Evolutionary conservation across 2,329 filamentous ascomycete genomes (phyloP).

Genomic region (Fusarium metavorans): DNA sequence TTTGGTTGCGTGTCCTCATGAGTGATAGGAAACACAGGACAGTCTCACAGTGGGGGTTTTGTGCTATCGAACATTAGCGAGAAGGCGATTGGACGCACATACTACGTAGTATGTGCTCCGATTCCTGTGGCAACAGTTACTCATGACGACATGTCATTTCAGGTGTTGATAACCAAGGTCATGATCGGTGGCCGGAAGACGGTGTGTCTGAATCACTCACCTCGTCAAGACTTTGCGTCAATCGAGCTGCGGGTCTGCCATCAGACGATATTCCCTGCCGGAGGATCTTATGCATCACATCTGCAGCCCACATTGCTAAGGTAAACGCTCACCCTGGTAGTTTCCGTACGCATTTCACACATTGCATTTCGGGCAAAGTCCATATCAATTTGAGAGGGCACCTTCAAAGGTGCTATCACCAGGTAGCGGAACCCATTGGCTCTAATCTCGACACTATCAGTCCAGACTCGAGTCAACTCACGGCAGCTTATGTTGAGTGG

Average conservation of each 20-base stretch:
- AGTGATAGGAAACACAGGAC: slow-evolving; percentile 38
- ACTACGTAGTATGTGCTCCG: slow-evolving; percentile 1
- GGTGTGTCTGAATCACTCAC: slow-evolving; percentile 30
- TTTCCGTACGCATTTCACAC: slow-evolving; percentile 33
- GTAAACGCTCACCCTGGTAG: slow-evolving; percentile 25
- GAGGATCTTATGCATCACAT: slow-evolving; percentile 20
- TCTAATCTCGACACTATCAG: neutral
- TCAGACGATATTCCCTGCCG: slow-evolving; percentile 28
- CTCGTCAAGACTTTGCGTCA: slow-evolving; percentile 3
- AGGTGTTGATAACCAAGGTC: neutral
- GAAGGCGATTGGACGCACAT: slow-evolving; percentile 24
- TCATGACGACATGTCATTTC: slow-evolving; percentile 27
- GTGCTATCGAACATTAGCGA: neutral
- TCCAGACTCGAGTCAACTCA: neutral
- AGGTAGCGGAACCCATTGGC: neutral
- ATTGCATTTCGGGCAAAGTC: slow-evolving; percentile 32
- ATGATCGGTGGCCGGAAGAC: slow-evolving; percentile 25
- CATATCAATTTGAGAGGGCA: slow-evolving; percentile 10
- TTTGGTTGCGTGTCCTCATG: slow-evolving; percentile 13
- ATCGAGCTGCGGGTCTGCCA: slow-evolving; percentile 22
- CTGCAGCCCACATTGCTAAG: slow-evolving; percentile 33
- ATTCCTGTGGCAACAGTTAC: slow-evolving; percentile 11
- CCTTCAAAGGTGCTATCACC: neutral
- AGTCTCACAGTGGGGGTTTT: slow-evolving; percentile 19
- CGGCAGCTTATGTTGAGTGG: neutral